Evolutionary conservation across 2,329 filamentous ascomycete species (phyloP), one percentile per base, ranked within the genome.

Genomic region (Dothistroma septosporum): DNA sequence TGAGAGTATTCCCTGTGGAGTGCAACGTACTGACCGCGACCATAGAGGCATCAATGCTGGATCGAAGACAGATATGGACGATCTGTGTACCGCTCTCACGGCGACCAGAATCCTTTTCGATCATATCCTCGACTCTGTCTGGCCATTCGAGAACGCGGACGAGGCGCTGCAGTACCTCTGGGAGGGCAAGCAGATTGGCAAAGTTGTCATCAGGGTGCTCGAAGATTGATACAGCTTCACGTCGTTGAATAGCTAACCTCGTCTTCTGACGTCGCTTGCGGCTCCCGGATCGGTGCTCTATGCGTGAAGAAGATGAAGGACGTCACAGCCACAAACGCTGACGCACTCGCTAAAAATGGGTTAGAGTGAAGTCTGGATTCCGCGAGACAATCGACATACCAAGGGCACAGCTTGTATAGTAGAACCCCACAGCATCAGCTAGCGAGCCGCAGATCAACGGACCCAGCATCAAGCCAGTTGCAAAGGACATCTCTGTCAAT

Each of bases 11-110:
- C 21, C n/a, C 50, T 33, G 16, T 16, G 9, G n/a, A n/a, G n/a
- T 24, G 10, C 10, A n/a, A 47, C 8, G 22, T 21, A 33, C 58
- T 63, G 32, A 57, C 28, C 12, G 37, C 8, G 35, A 63, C 37
- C 21, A 55, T 58, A 56, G 57, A 53, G 21, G 58, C 6, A 61
- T 70, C 21, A 66, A 66, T n/a, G 60, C 63, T 10, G 66, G 66
- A 1, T 69, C 60, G 33, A 79, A 78, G 61, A 80, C 83, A 62
- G 74, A 79, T 46, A 79, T 74, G 3, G 70, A 73, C 31, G 72
- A 74, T 62, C 74, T 77, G 69, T 63, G 74, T 31, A 65, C 62
- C 33, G 77, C 78, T 55, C 73, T 77, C 59, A 68, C 74, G 4
- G 72, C 73, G 54, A 76, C 77, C 55, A 55, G 73, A 57, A 72